A percentile compares a stretch with the other conserved stretches of the same genome.
Conservation (phyloP, 2,329 filamentous ascomycete species). For the Cladophialophora psammophila region DNA sequence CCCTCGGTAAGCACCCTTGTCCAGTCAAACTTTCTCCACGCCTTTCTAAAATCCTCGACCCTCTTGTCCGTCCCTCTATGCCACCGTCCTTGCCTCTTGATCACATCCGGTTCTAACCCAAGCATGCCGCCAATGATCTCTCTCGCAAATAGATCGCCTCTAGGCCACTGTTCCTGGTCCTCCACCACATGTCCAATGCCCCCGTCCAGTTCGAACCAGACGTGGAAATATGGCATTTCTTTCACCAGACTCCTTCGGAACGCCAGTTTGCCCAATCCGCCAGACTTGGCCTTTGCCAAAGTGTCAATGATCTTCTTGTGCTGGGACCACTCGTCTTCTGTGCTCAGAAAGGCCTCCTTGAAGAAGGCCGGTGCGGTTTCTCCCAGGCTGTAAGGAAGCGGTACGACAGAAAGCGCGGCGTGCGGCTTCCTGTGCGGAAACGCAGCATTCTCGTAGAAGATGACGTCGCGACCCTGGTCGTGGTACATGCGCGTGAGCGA, state of each 20-base stretch:
- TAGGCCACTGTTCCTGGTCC: slow-evolving; percentile 83
- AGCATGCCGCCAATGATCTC: slow-evolving; percentile 94
- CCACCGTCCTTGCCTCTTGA: slow-evolving; percentile 93
- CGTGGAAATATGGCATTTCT: slow-evolving; percentile 98
- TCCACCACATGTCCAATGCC: slow-evolving; percentile 93
- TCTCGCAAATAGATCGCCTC: slow-evolving; percentile 88
- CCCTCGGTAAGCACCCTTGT: slow-evolving; percentile 66
- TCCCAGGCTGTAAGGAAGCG: slow-evolving; percentile 88
- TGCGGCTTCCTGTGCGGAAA: slow-evolving; percentile 78
- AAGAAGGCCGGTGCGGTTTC: slow-evolving; percentile 95
- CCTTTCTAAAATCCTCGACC: slow-evolving; percentile 78
- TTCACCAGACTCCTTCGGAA: slow-evolving; percentile 85
- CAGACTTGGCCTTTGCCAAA: slow-evolving; percentile 61
- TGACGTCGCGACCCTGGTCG: slow-evolving; percentile 85
- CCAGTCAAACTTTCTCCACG: slow-evolving; percentile 96
- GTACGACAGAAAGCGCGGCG: slow-evolving; percentile 83
- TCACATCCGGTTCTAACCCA: slow-evolving; percentile 78
- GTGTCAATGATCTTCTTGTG: slow-evolving; percentile 96
- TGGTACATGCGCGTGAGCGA: slow-evolving; percentile 92
- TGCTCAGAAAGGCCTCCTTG: slow-evolving; percentile 85
- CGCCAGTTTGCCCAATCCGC: slow-evolving; percentile 74
- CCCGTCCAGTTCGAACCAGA: slow-evolving; percentile 92
- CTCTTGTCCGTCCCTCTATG: slow-evolving; percentile 69
- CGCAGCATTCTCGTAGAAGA: slow-evolving; percentile 98
- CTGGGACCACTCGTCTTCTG: slow-evolving; percentile 94